Conservation (phyloP, 306 rosid genomes). For the Senna tora region DNA sequence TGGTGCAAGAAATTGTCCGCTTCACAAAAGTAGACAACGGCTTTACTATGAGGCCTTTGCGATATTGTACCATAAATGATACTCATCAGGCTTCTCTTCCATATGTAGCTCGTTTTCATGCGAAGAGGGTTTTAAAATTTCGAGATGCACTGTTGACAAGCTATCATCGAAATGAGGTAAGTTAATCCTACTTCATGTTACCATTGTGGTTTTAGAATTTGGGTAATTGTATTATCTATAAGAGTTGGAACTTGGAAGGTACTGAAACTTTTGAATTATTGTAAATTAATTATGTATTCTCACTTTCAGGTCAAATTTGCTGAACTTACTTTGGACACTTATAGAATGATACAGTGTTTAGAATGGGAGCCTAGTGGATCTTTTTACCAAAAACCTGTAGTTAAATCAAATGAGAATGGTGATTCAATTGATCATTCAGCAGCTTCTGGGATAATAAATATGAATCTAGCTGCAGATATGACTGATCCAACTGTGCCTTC, state of each 20-base stretch:
- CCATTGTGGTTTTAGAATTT: conserved; percentile 29
- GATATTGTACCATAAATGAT: conserved; percentile 71
- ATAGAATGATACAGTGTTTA: conserved; percentile 92
- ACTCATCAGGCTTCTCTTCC: conserved; percentile 76
- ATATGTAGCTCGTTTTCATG: conserved; percentile 91
- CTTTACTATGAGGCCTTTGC: conserved; percentile 76
- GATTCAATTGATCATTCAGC: conserved; percentile 73
- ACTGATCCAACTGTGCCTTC: conserved; percentile 84
- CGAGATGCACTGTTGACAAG: conserved; percentile 84
- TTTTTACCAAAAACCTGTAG: conserved; percentile 68
- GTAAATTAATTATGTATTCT: conserved; percentile 25
- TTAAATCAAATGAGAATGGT: conserved; percentile 70
- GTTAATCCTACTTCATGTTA: conserved; percentile 7
- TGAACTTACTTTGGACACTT: conserved; percentile 85
- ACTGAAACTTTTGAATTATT: conserved; percentile 37
- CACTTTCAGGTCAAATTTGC: conserved; percentile 90
- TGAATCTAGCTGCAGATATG: conserved; percentile 84
- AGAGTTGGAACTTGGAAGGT: conserved; percentile 25
- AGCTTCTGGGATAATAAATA: conserved; percentile 84
- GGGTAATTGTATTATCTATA: conserved; percentile 7
- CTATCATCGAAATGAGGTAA: conserved; percentile 93
- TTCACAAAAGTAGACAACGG: conserved; percentile 74
- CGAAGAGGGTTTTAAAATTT: conserved; percentile 87
- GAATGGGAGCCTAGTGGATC: conserved; percentile 97
- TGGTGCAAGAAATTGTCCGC: conserved; percentile 90